phyloP scores from a whole-genome alignment of 176 grass and related monocot genomes.

The Avena atlantica region DNA sequence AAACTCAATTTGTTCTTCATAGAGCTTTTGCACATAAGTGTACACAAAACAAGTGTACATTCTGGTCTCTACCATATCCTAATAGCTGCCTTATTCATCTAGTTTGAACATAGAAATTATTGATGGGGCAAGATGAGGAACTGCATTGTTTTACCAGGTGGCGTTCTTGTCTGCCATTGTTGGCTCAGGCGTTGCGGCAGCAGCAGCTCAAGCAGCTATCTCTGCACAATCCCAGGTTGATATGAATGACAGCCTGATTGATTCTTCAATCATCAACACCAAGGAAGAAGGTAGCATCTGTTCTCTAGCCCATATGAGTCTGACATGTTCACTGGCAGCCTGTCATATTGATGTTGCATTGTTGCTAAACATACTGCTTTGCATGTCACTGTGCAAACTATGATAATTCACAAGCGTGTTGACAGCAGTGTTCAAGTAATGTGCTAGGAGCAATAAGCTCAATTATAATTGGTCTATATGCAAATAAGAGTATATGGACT shows the following conservation, averaged over 20 bases:
- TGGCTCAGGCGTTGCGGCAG: conserved; percentile 70
- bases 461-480: conserved; percentile 4
- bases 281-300: conserved; percentile 69
- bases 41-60: conserved; percentile 31
- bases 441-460: not conserved
- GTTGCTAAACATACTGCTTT: conserved; percentile 23
- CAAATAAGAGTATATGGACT: not conserved
- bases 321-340: not conserved
- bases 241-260: conserved; percentile 43
- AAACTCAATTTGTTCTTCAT: conserved; percentile 7
- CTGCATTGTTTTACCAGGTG: conserved; percentile 67
- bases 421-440: conserved; percentile 4
- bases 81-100: not conserved
- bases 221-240: conserved; percentile 64
- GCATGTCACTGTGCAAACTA: not conserved
- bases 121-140: conserved; percentile 30
- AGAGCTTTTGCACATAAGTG: conserved; percentile 23
- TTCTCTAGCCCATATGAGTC: conserved; percentile 12
- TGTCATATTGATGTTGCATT: conserved; percentile 35
- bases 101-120: not conserved
- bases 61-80: conserved; percentile 21
- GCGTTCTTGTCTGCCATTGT: conserved; percentile 89
- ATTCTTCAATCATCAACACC: conserved; percentile 38
- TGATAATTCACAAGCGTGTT: not conserved
- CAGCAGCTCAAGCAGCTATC: conserved; percentile 80